Conservation (phyloP, 1,139 yeast species). For the Debaryomyces subglobosus region DNA sequence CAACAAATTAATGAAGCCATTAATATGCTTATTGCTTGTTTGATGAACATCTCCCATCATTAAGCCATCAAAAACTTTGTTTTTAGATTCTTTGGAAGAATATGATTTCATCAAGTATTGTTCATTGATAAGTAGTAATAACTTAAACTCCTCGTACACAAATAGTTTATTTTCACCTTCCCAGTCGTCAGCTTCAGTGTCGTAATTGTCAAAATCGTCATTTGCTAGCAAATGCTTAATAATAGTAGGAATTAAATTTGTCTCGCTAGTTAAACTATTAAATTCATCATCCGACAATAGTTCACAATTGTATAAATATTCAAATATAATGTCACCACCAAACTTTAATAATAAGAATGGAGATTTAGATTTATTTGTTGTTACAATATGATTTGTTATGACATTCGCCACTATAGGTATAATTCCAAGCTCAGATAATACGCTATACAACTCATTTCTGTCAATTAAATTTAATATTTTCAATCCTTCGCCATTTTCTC, state of each 20-base stretch:
- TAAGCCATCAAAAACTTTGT: conserved; percentile 53
- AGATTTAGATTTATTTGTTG: conserved; percentile 21
- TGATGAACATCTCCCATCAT: conserved; percentile 22
- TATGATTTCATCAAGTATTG: conserved; percentile 75
- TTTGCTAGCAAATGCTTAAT: conserved; percentile 56
- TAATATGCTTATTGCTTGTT: conserved; percentile 24
- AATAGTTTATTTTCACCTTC: conserved; percentile 63
- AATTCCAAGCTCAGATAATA: conserved; percentile 43
- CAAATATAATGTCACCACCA: conserved; percentile 47
- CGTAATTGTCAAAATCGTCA: conserved; percentile 47
- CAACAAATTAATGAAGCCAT: conserved; percentile 44
- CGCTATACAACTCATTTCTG: conserved; percentile 25
- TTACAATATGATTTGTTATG: conserved; percentile 33
- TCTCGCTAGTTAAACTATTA: conserved; percentile 27
- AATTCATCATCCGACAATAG: conserved; percentile 40
- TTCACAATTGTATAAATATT: conserved; percentile 43
- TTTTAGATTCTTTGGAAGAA: conserved; percentile 33
- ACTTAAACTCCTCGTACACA: conserved; percentile 72
- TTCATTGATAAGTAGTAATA: conserved; percentile 77
- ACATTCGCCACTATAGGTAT: conserved; percentile 50
- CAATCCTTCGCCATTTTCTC: conserved; percentile 11
- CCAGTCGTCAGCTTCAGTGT: conserved; percentile 39
- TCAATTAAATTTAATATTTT: conserved; percentile 18
- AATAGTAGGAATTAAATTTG: conserved; percentile 38
- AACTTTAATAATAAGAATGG: conserved; percentile 42